Evolutionary conservation across 768 basidiomycete genomes (phyloP).

Genomic region (Daedaleopsis sinensis): DNA sequence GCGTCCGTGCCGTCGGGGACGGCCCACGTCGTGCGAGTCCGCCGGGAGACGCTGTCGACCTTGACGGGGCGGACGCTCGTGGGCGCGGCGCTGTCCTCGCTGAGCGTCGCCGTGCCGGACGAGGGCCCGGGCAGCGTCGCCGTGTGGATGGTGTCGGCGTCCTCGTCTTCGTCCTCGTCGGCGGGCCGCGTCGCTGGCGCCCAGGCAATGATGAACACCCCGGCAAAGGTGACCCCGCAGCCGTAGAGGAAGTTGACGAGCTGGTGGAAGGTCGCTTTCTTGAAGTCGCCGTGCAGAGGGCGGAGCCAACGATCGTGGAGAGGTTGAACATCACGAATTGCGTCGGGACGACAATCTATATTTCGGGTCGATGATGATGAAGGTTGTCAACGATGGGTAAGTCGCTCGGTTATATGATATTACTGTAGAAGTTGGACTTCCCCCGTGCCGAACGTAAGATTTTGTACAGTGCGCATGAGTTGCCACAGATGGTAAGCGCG

Average conservation of each 20-base stretch:
- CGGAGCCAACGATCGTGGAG: constrained; percentile 90
- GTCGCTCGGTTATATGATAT: not conserved
- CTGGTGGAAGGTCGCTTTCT: constrained; percentile 77
- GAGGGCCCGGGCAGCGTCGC: constrained; percentile 13
- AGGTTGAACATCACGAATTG: constrained; percentile 96
- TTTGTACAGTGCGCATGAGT: too few relatives aligned
- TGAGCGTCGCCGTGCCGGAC: not conserved
- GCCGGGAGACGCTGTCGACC: constrained; percentile 43
- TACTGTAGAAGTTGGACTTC: too few relatives aligned
- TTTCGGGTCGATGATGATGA: constrained; percentile 6
- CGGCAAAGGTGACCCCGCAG: constrained; percentile 85
- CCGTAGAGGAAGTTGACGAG: constrained; percentile 86
- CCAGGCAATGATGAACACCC: constrained; percentile 88
- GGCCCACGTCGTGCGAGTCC: constrained; percentile 46
- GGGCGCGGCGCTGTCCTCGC: constrained; percentile 20
- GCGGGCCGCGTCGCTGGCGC: constrained; percentile 37
- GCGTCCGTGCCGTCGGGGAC: constrained; percentile 45
- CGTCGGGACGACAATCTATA: constrained; percentile 89
- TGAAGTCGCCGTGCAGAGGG: constrained; percentile 94
- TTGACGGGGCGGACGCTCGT: constrained; percentile 27
- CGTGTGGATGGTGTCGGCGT: constrained; percentile 22
- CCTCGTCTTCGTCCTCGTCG: constrained; percentile 30
- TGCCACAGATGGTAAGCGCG: too few relatives aligned
- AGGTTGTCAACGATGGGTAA: not conserved
- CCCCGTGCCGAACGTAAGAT: too few relatives aligned